phyloP scores from a whole-genome alignment of 495 filamentous ascomycete species.

The Daldinia concentrica region DNA sequence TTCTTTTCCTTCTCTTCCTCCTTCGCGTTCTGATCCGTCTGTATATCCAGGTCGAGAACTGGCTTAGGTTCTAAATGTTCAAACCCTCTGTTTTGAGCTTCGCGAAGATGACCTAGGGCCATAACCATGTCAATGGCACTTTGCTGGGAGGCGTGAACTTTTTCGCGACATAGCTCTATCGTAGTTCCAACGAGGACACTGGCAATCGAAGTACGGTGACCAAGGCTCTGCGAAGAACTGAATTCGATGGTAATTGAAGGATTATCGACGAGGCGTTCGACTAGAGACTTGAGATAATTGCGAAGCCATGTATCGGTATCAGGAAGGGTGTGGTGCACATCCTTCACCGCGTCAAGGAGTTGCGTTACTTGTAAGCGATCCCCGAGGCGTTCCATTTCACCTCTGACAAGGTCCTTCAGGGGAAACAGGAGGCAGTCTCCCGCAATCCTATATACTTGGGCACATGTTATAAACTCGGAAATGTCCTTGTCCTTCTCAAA shows the following conservation, averaged over 20 bases:
- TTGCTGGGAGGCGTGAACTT: neutral
- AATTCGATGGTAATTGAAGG: neutral
- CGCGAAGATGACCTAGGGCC: neutral
- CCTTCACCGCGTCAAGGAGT: conserved; percentile 20
- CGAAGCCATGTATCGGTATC: conserved; percentile 23
- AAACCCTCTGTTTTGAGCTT: neutral
- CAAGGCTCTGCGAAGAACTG: neutral
- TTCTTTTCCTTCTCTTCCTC: neutral
- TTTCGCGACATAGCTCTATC: conserved; percentile 16
- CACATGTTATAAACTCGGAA: conserved; percentile 25
- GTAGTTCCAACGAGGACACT: conserved; percentile 12
- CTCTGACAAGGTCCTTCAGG: conserved; percentile 18
- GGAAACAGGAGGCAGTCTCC: conserved; percentile 10
- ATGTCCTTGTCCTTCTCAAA: conserved; percentile 9
- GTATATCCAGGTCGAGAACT: neutral
- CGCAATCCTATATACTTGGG: conserved; percentile 23
- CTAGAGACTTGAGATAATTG: conserved; percentile 16
- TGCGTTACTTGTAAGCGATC: conserved; percentile 6
- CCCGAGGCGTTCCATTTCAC: conserved; percentile 30
- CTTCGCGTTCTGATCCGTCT: neutral
- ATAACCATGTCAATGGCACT: neutral
- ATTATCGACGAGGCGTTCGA: neutral
- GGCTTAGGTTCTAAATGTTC: neutral
- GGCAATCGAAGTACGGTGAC: conserved; percentile 4
- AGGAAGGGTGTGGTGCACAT: neutral